These are phyloP conservation scores for Amphibolis antarctica DNA, from an alignment of 106 monocot genomes.

Conservation along the genomic window DNA sequence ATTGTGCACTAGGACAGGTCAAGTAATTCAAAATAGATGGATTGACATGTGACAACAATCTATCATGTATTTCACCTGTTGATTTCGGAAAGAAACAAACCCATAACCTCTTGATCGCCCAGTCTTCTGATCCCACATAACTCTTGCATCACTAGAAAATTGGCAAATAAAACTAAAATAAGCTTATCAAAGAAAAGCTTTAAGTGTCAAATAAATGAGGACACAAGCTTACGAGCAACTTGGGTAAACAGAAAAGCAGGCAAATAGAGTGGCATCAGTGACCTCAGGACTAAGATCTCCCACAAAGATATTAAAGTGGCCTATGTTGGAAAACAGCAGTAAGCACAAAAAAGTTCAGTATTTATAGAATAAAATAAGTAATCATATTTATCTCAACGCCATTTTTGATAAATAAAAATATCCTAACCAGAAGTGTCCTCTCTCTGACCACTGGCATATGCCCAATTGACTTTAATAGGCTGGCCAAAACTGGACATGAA, in stretches of 20 bases:
- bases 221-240: conserved; percentile 63
- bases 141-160: conserved; percentile 52
- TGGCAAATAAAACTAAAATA: no score
- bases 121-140: conserved; percentile 94
- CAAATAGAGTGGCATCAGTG: conserved; percentile 59
- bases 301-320: conserved; percentile 76
- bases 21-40: background rate
- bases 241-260: conserved; percentile 51
- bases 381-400: no score
- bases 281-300: conserved; percentile 87
- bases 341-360: no score
- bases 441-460: conserved; percentile 72
- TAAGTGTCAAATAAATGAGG: background rate
- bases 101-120: conserved; percentile 81
- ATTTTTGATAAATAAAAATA: background rate
- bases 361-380: no score
- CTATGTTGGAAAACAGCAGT: conserved; percentile 16
- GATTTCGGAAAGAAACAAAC: conserved; percentile 79
- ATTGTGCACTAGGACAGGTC: background rate
- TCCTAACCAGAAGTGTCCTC: conserved; percentile 67
- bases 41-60: background rate
- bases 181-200: no score
- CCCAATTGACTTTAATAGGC: conserved; percentile 86
- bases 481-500: conserved; percentile 52
- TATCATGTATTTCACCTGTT: conserved; percentile 30